phyloP scores from a whole-genome alignment of 148 eudicot genomes.

The Diospyros lotus region DNA sequence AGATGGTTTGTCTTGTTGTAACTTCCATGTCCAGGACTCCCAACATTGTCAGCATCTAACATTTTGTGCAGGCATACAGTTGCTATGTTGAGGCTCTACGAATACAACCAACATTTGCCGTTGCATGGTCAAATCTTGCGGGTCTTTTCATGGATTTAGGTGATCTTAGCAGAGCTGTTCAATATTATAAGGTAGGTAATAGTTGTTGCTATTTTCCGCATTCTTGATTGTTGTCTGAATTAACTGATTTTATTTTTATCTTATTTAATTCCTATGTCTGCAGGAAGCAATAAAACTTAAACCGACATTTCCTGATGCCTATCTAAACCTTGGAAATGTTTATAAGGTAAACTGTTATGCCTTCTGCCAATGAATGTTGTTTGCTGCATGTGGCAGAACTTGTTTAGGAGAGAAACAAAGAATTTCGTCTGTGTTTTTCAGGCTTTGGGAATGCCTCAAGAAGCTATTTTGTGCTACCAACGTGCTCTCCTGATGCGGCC shows the following conservation, averaged over 20 bases:
- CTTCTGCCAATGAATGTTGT: conserved; percentile 11
- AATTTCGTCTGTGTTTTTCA: conserved; percentile 31
- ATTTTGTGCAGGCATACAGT: conserved; percentile 61
- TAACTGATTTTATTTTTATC: conserved; percentile 1
- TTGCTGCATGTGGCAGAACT: conserved; percentile 11
- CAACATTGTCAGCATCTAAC: conserved; percentile 23
- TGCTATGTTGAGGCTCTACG: conserved; percentile 90
- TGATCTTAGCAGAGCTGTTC: conserved; percentile 75
- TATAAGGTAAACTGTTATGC: conserved; percentile 57
- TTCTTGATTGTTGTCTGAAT: conserved; percentile 35
- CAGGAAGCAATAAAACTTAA: conserved; percentile 88
- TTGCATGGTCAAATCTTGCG: conserved; percentile 94
- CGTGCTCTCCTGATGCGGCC: conserved; percentile 78
- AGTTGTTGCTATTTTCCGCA: not conserved
- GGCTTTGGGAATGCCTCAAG: conserved; percentile 87
- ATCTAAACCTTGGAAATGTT: conserved; percentile 75
- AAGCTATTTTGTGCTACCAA: conserved; percentile 77
- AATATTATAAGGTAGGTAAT: conserved; percentile 67
- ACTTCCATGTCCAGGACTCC: conserved; percentile 46
- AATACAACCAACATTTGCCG: conserved; percentile 73
- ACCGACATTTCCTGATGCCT: conserved; percentile 77
- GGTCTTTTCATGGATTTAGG: conserved; percentile 88
- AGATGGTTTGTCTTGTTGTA: conserved; percentile 47
- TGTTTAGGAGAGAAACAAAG: conserved; percentile 14
- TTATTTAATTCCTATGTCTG: conserved; percentile 59